These are phyloP conservation scores for Apophysomyces elegans DNA, from an alignment of 371 early-diverging fungal genomes.

Conservation along the genomic window DNA sequence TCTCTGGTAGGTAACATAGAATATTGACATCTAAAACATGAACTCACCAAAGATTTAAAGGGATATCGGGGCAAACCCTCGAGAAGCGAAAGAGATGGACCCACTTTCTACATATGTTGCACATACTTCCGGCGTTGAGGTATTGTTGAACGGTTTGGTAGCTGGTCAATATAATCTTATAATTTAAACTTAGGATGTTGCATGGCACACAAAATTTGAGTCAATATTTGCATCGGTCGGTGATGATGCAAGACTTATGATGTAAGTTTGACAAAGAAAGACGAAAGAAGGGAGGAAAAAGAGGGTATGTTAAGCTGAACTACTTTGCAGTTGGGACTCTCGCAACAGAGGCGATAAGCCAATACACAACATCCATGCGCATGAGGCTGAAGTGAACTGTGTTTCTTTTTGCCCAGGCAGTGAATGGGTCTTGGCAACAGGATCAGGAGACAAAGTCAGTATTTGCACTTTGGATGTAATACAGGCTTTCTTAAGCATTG, in stretches of 20 bases:
- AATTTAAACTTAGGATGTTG: conserved; percentile 72
- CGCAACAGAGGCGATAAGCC: conserved; percentile 67
- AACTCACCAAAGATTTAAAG: conserved; percentile 11
- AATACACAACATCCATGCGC: conserved; percentile 81
- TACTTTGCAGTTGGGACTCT: conserved; percentile 69
- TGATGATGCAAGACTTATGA: conserved; percentile 89
- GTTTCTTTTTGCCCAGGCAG: conserved; percentile 92
- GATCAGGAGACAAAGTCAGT: conserved; percentile 86
- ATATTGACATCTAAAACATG: neutral
- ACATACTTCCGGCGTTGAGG: conserved; percentile 93
- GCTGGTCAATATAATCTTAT: conserved; percentile 10
- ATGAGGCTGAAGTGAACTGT: conserved; percentile 93
- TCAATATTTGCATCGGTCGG: conserved; percentile 95
- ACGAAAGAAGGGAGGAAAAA: neutral
- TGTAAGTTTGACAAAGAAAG: conserved; percentile 58
- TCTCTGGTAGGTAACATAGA: conserved; percentile 60
- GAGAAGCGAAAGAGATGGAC: conserved; percentile 76
- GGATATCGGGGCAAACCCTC: conserved; percentile 50
- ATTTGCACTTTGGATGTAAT: neutral
- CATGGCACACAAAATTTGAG: conserved; percentile 86
- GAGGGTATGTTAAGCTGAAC: neutral
- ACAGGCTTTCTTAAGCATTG: neutral
- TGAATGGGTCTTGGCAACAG: conserved; percentile 93
- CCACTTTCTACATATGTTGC: conserved; percentile 77
- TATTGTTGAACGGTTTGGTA: conserved; percentile 23